A percentile compares a stretch with the other conserved stretches of the same genome.
These are phyloP conservation scores for Neurospora intermedia DNA, from an alignment of 495 filamentous ascomycete species.

Conservation along the genomic window DNA sequence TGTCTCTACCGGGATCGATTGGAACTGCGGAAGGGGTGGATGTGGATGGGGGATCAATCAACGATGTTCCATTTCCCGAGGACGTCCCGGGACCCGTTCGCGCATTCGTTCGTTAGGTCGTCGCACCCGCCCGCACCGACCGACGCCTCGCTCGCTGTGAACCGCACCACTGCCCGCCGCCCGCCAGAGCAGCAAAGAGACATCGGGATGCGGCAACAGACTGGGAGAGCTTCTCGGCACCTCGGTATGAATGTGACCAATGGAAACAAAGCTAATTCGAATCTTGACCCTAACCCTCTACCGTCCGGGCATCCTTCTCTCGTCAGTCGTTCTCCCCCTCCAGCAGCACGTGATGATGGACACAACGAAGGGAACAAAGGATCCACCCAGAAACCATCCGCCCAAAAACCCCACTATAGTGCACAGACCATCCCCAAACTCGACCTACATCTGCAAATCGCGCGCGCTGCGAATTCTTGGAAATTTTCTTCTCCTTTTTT, in stretches of 20 bases:
- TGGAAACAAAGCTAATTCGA: conserved; percentile 17
- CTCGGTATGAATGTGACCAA: conserved; percentile 23
- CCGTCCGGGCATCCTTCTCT: not conserved
- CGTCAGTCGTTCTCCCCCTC: not conserved
- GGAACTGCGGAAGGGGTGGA: not conserved
- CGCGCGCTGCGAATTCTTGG: not conserved
- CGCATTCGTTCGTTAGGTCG: not conserved
- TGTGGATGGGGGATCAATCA: not conserved
- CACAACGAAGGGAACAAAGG: not conserved
- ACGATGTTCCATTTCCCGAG: not conserved
- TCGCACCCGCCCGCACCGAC: not conserved
- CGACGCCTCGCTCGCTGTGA: not conserved
- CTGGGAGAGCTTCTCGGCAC: conserved; percentile 12
- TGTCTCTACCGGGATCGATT: not conserved
- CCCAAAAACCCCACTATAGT: not conserved
- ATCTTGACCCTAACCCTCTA: conserved; percentile 8
- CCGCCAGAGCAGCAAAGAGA: not conserved
- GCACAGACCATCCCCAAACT: not conserved
- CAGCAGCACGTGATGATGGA: not conserved
- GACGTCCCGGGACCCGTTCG: not conserved
- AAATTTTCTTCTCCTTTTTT: conserved; percentile 14
- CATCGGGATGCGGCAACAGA: not conserved
- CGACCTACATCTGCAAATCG: not conserved
- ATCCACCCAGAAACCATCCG: not conserved
- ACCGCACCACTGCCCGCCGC: not conserved